Base-by-base conservation (phyloP, 2,329 filamentous ascomycete species). In the Cercospora citrullina region DNA sequence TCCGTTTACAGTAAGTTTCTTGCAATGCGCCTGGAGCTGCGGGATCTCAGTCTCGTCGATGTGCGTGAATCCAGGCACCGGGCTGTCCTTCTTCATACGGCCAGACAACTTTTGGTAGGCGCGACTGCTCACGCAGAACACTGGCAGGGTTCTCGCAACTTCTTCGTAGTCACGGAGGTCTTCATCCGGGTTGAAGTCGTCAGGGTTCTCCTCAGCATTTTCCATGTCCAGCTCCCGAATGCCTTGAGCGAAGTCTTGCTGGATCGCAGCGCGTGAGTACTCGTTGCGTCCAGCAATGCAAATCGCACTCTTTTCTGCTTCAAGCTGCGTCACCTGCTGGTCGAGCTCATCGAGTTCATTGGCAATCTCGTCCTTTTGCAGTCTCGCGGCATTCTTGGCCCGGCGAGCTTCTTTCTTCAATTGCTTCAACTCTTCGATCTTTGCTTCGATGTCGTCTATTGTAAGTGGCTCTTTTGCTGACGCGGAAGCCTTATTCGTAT, bases 91-190 rank as follows among this genome's bases (percentile, higher is more conserved):
- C 63, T 80, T 75, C 8, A 89, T 74, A 3, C 85, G 81, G 1
- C 85, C 86, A 45, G 81, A 80, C n/a, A 90, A 77, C 72, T 87
- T 87, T 71, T 91, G 87, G 64, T 89, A 91, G 0, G 85, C 87
- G 55, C 85, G 80, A 58, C 85, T 86, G 66, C 86, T 88, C 16
- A 90, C 86, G 69, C 88, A 90, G 73, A 90, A 91, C 1, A 91
- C 87, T 0, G 87, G 85, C 0, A 91, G 79, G 0, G 80, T 81
- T 8, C 76, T 76, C 0, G 86, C 87, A 7, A 90, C 82, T 53
- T 86, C 77, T 0, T 86, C 82, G 63, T 90, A 90, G 72, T 90
- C 84, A 9, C 87, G 82, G 2, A 80, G 55, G 6, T 88, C 84
- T n/a, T 83, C 73, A 1, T 85, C 82, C 0, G 86, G 85, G 69